Conservation (phyloP, 805 yeast species). For the Blastobotrys muscicola region DNA sequence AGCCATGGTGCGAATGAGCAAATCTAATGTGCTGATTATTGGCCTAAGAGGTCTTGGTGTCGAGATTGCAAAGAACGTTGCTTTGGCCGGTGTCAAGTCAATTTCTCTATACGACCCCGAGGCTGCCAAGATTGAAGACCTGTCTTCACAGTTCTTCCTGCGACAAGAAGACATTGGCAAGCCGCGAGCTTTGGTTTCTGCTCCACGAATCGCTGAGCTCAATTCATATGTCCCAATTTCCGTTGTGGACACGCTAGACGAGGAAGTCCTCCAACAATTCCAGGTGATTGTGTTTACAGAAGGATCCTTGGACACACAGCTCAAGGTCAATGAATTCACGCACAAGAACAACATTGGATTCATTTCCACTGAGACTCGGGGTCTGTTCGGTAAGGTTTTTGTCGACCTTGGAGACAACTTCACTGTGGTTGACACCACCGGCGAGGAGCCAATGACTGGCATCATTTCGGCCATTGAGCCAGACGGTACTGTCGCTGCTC, state of each 20-base stretch:
- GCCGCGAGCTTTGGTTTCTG: slow-evolving; percentile 65
- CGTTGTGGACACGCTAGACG: slow-evolving; percentile 48
- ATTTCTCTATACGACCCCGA: slow-evolving; percentile 76
- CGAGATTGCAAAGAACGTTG: slow-evolving; percentile 94
- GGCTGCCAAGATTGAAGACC: slow-evolving; percentile 55
- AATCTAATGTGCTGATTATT: slow-evolving; percentile 80
- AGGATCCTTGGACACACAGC: slow-evolving; percentile 59
- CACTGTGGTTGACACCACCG: slow-evolving; percentile 73
- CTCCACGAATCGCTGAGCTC: slow-evolving; percentile 63
- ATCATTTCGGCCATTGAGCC: slow-evolving; percentile 81
- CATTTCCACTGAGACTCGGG: slow-evolving; percentile 73
- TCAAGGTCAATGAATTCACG: slow-evolving; percentile 64
- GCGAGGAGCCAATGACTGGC: slow-evolving; percentile 86
- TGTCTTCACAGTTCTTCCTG: slow-evolving; percentile 85
- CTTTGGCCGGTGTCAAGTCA: slow-evolving; percentile 94
- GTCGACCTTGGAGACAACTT: slow-evolving; percentile 84
- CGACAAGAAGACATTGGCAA: slow-evolving; percentile 63
- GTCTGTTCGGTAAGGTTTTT: slow-evolving; percentile 80
- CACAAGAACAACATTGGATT: slow-evolving; percentile 68
- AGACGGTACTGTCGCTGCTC: slow-evolving; percentile 86
- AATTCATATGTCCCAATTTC: slow-evolving; percentile 85
- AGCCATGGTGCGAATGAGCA: slow-evolving; percentile 96
- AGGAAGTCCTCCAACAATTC: slow-evolving; percentile 44
- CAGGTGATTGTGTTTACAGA: slow-evolving; percentile 84
- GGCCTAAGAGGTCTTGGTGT: slow-evolving; percentile 91